These are phyloP conservation scores for Globisporangium spinosum DNA, from an alignment of 352 stramenopile species.

Conservation along the genomic window DNA sequence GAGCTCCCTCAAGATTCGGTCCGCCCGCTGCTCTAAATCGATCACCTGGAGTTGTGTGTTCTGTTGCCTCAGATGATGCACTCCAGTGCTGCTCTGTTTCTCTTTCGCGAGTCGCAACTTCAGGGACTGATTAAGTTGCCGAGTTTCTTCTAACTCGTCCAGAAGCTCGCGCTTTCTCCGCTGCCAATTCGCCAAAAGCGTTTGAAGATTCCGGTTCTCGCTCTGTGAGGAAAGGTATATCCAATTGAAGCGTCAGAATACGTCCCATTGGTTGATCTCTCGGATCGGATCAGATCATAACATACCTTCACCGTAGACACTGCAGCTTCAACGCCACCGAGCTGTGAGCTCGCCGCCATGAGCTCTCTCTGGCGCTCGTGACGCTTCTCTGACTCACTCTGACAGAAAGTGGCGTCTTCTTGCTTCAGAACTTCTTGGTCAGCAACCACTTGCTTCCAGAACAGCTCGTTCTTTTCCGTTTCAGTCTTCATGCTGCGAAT, in stretches of 20 bases:
- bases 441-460: not conserved
- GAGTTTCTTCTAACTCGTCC: not conserved
- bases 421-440: not conserved
- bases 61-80: not conserved
- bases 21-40: not conserved
- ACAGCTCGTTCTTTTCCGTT: not conserved
- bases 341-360: not conserved
- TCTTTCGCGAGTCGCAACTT: not conserved
- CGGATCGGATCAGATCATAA: not conserved
- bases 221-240: not conserved
- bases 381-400: not conserved
- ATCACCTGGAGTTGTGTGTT: not conserved
- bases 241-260: not conserved
- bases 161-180: not conserved
- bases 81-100: not conserved
- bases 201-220: not conserved
- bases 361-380: not conserved
- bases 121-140: not conserved
- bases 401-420: not conserved
- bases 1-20: not conserved
- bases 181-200: not conserved
- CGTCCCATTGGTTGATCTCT: not conserved
- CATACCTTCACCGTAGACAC: not conserved
- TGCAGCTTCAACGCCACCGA: not conserved
- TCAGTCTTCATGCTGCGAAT: not conserved